Evolutionary conservation across 805 yeast genomes (phyloP), one percentile per base, ranked within the genome.

Genomic region (Tanozyma kutaoensis): DNA sequence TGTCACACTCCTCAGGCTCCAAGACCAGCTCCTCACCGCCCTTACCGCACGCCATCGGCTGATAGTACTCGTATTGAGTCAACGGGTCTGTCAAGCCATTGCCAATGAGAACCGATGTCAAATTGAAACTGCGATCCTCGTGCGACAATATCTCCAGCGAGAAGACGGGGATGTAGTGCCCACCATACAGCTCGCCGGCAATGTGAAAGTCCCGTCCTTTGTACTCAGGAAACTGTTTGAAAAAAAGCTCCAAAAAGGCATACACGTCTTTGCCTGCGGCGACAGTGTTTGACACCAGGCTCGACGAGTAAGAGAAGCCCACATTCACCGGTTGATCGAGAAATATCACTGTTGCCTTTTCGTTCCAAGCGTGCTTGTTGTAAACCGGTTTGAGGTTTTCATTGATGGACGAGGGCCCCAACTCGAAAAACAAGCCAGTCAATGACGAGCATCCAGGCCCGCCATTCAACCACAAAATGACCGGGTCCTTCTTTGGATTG

Each of bases 401-500:
- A 34, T 69, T 73, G 32, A 88, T 72, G 10, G 76, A 63, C 1
- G 94, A 69, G 4, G 96, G 94, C 15, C 97, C 97, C 45, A 85
- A 66, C 51, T 88, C 97, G 45, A 86, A 84, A 42, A 88, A 72
- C 31, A 86, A 59, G 7, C 96, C 96, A 19, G 93, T 81, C 46
- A 84, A 56, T 1, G 95, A 81, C 0, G 95, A 81, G 48, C 96
- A 86, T 9, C 96, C 96, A 20, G 96, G 96, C 4, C 96, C 95
- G 37, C 96, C 96, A 47, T 86, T 86, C 41, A 86, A 62, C 97
- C 95, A 85, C 39, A 88, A 62, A 29, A 88, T 66, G 14, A 85
- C 66, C 2, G 96, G 96, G 52, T 88, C 96, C 28, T 61, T 80
- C 28, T 51, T 55, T 4, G 96, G 96, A 21, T 55, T 60, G 35